Evolutionary conservation across 305 asterid species (phyloP), one percentile per base, ranked within the genome.

Genomic region (Fraxinus xanthoxyloides): DNA sequence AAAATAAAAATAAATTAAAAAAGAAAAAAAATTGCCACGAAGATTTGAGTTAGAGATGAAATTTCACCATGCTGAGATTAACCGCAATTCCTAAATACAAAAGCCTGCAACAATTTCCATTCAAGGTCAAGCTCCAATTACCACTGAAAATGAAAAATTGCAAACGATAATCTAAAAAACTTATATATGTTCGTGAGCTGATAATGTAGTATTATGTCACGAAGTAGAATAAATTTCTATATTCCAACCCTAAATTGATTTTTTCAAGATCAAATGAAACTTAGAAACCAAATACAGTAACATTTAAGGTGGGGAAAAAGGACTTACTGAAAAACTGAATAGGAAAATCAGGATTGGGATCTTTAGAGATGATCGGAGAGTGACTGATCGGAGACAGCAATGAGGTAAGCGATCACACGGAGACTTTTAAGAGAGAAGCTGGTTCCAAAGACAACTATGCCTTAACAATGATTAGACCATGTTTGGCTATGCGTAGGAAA

Each of bases 61-160:
- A 78, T 79, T 82, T 80, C 77, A 89, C 92, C 92, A 89, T 89
- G 77, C 85, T 48, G 78, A 84, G 73, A 77, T 61, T 61, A 77
- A 67, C 75, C 89, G 80, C 79, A 84, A 82, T 75, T 77, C 85
- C 85, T 23, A 73, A 80, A 46, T 15, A 12, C 17, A 21, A 75
- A 72, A 59, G 76, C 84, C 86, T 76, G 87, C 85, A 79, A 85
- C 75, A 83, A 63, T 72, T 82, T 81, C 82, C 28, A 75, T 76
- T 35, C 79, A 79, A 65, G 72, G 61, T 84, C 80, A 82, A 81
- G 82, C 84, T 83, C 81, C 79, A 77, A 40, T 61, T 35, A 72
- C 73, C 82, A 76, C 89, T 51, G 73, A 80, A 80, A 67, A 76
- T 48, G 48, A 83, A 76, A 43, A 78, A 80, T 80, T 78, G 51